Evolutionary conservation across 1,139 yeast genomes (phyloP), one percentile per base, ranked within the genome.

Genomic region (Magnusiomyces suaveolens): DNA sequence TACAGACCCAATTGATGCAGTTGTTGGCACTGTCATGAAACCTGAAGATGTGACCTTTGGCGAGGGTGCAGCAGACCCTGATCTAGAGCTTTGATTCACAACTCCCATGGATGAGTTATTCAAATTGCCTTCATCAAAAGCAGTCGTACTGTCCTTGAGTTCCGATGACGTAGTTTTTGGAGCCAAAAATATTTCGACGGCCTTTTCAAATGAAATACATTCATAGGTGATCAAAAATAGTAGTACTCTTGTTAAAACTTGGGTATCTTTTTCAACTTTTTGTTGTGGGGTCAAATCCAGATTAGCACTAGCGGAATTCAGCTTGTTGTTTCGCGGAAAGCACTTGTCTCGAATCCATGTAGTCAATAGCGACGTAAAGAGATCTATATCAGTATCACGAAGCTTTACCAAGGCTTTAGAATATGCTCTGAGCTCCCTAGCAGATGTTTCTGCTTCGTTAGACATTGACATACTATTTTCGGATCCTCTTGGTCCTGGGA

Each of bases 141-240:
- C 36, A 6, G 36, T 12, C 12, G 36, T 8, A 29, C 36, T 12
- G 12, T 29, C 36, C 12, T 29, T 29, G 12, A 29, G 20, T n/a
- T 47, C 32, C 16, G 29, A 23, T 24, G 47, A 10, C n/a, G 47
- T 24, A 25, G 23, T 25, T 4, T 21, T 24, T 18, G 10, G 32
- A 10, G 33, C 24, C 18, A 38, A 14, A 61, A 73, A 59, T 56
- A 65, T 56, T 33, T 71, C 72, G 4, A 70, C 67, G 1, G 73
- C 59, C 3, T 67, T 61, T 25, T 69, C 66, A 8, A 76, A 53
- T 1, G 65, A 59, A 1, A 73, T 57, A 47, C 76, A 66, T 24
- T 71, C 74, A 54, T 73, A 69, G n/a, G 69, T 57, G 1, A 76
- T 60, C 46, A 75, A 56, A 36, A 67, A 60, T 8, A 69, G 57